Evolutionary conservation across 208 protist species (phyloP), one percentile per base, ranked within the genome.

Genomic region (Trypanosoma caninum): DNA sequence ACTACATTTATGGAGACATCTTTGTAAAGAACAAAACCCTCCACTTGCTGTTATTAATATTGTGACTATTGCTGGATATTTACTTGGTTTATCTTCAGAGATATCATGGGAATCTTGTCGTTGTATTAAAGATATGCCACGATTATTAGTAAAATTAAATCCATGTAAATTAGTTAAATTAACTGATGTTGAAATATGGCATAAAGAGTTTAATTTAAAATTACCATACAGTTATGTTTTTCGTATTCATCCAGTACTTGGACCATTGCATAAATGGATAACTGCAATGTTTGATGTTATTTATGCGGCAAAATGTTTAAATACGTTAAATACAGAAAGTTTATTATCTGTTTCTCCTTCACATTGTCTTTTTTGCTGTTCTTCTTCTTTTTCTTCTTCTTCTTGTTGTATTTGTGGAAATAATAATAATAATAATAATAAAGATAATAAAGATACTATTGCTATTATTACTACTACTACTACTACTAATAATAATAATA

Each of bases 231-330:
- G 30, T 14, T 52, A 52, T 28, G 61, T 51, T 16, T 16, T 42
- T 16, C 61, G 52, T 16, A 38, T 51, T 6, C 51, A 58, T 14
- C 52, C 51, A 9, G 40, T 42, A 18, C 28, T 59, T 6, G 61
- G 61, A 14, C 61, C 61, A 0, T 48, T 83, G 30, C 66, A 79
- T 46, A 40, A 37, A 13, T 83, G 77, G 72, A 27, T 83, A 37
- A 28, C 30, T 14, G 65, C 61, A 5, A 64, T 76, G 41, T 2
- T 61, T 27, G 59, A 45, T 8, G 61, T 56, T 1, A 3, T 45
- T 1, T 38, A 71, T 48, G 65, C 72, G 11, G 50, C 52, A 31
- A 27, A n/a, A n/a, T n/a, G n/a, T n/a, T n/a, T n/a, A n/a, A n/a
- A n/a, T n/a, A n/a, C n/a, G n/a, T n/a, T n/a, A n/a, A n/a, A n/a